A percentile compares a stretch with the other conserved stretches of the same genome.
Conservation (phyloP, 1,139 yeast species). For the Diutina siamensis region DNA sequence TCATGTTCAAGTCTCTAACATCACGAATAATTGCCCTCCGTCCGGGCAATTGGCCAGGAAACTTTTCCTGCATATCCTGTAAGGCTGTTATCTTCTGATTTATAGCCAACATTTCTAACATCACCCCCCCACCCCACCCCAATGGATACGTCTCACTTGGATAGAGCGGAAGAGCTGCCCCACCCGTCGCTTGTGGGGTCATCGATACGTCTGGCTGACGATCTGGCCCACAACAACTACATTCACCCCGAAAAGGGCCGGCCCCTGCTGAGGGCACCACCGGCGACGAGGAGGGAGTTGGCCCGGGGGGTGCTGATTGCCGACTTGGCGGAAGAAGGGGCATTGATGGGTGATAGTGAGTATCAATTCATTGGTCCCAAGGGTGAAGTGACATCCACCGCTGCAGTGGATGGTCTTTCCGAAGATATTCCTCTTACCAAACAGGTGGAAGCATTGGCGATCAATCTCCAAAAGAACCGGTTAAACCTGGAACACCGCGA, state of each 20-base stretch:
- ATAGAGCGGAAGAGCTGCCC: neutral
- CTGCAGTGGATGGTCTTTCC: neutral
- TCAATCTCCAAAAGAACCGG: neutral
- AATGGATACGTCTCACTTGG: neutral
- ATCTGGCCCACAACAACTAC: constrained; percentile 34
- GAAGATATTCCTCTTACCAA: neutral
- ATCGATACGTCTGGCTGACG: constrained; percentile 41
- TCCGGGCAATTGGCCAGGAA: neutral
- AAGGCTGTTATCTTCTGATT: neutral
- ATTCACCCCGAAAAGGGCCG: constrained; percentile 35
- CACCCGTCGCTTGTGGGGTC: constrained; percentile 46
- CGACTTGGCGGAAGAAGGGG: constrained; percentile 50
- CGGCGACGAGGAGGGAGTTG: constrained; percentile 11
- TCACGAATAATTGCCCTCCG: neutral
- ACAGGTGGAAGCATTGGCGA: constrained; percentile 1
- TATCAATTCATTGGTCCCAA: constrained; percentile 38
- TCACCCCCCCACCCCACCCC: neutral
- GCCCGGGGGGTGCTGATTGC: constrained; percentile 35
- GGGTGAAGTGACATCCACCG: constrained; percentile 28
- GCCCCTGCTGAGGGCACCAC: constrained; percentile 13
- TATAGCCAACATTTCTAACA: no score
- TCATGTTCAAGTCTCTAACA: no score
- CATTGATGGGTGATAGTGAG: constrained; percentile 45
- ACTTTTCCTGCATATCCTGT: neutral
- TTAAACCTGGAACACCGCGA: neutral